These are phyloP conservation scores for Leccinum fibrillosum DNA, from an alignment of 768 basidiomycete species.

Conservation along the genomic window DNA sequence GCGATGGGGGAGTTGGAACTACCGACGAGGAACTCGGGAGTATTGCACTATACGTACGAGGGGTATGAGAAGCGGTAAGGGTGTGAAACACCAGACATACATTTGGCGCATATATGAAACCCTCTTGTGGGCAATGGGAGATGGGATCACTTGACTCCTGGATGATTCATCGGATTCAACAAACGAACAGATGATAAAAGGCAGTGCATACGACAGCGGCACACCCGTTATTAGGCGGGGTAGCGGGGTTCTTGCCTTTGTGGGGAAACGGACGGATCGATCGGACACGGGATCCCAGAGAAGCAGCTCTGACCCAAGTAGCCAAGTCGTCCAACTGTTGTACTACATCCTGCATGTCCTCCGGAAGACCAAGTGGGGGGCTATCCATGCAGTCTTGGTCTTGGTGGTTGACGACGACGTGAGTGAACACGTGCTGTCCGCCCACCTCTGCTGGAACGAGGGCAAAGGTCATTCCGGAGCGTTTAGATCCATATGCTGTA, in stretches of 20 bases:
- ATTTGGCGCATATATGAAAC: constrained; percentile 29
- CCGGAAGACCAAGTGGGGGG: constrained; percentile 18
- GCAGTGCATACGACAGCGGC: constrained; percentile 12
- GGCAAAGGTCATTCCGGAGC: constrained; percentile 13
- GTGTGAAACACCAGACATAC: constrained; percentile 13
- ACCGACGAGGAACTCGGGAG: constrained; percentile 32
- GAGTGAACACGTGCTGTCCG: constrained; percentile 14
- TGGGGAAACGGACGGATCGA: constrained; percentile 1
- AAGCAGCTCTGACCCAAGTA: constrained; percentile 22
- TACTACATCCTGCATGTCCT: constrained; percentile 27
- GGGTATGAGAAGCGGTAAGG: not conserved
- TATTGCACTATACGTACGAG: constrained; percentile 11
- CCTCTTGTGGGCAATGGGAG: constrained; percentile 5
- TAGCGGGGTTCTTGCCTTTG: constrained; percentile 6
- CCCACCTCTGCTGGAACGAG: constrained; percentile 15
- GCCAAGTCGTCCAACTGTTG: constrained; percentile 28
- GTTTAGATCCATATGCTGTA: constrained; percentile 16
- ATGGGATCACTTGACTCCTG: constrained; percentile 9
- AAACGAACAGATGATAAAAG: not conserved
- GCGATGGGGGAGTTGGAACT: constrained; percentile 30
- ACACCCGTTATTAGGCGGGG: not conserved
- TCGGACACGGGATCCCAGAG: constrained; percentile 4
- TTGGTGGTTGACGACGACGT: constrained; percentile 8
- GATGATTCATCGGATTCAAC: constrained; percentile 4
- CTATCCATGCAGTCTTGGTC: not conserved